A percentile compares a stretch with the other conserved stretches of the same genome.
Evolutionary conservation across 306 rosid genomes (phyloP).

Genomic region (Datisca glomerata): DNA sequence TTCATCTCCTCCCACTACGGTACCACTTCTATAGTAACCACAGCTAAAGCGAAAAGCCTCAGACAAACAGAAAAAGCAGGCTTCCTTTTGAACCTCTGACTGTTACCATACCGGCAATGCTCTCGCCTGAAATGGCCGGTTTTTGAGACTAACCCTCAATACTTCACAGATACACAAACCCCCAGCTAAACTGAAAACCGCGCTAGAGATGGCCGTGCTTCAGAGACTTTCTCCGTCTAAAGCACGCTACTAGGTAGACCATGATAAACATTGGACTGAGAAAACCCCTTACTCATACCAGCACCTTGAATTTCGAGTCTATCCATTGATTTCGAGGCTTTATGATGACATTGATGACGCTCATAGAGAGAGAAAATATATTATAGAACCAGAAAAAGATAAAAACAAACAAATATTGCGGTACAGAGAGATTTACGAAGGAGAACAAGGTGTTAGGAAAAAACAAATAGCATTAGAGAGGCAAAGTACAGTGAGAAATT

Average conservation of each 20-base stretch:
- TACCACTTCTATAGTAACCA: conserved; percentile 3
- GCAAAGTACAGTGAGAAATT: background rate
- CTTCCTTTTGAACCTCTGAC: too few species aligned
- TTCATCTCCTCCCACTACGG: conserved; percentile 38
- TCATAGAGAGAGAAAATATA: background rate
- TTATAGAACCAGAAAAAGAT: conserved; percentile 1
- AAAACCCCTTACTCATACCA: conserved; percentile 9
- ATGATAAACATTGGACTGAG: conserved; percentile 14
- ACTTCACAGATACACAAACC: too few species aligned
- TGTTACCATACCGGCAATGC: conserved; percentile 6
- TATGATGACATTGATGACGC: conserved; percentile 20
- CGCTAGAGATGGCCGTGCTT: conserved; percentile 20
- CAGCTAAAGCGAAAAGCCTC: background rate
- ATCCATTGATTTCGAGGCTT: conserved; percentile 20
- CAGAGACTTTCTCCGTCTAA: conserved; percentile 6
- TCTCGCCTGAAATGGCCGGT: too few species aligned
- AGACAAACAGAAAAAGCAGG: conserved; percentile 7
- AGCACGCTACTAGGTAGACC: conserved; percentile 20
- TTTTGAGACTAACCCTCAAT: too few species aligned
- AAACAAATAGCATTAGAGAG: conserved; percentile 6
- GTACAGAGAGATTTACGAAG: background rate
- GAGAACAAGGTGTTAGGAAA: background rate
- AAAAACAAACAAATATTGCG: background rate
- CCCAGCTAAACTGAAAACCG: too few species aligned
- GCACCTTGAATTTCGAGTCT: conserved; percentile 19